phyloP scores from a whole-genome alignment of 148 eudicot genomes.

The Silene uniflora region DNA sequence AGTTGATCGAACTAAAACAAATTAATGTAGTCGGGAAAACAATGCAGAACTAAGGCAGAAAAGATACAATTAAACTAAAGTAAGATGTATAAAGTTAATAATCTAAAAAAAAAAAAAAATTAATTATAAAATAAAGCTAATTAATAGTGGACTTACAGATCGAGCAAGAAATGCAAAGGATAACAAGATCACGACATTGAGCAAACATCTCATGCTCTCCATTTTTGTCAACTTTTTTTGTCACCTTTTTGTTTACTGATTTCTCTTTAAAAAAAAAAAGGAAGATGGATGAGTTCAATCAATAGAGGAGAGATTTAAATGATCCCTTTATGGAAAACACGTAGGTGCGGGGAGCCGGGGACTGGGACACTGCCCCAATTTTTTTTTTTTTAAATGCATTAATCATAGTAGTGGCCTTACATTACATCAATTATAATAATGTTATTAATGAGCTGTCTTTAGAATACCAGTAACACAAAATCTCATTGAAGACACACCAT shows the following conservation, averaged over 20 bases:
- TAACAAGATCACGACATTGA: background rate
- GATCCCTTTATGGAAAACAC: background rate
- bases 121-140: too few species aligned
- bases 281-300: background rate
- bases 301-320: background rate
- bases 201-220: constrained; percentile 2
- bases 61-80: background rate
- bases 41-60: background rate
- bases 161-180: constrained; percentile 6
- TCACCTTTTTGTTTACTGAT: background rate
- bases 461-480: too few species aligned
- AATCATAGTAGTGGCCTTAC: background rate
- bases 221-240: background rate
- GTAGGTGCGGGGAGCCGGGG: background rate
- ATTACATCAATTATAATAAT: background rate
- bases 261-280: too few species aligned
- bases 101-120: too few species aligned
- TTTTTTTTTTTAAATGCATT: background rate
- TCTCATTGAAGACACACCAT: too few species aligned
- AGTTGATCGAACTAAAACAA: too few species aligned
- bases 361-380: too few species aligned
- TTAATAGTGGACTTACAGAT: background rate
- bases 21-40: background rate
- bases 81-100: background rate
- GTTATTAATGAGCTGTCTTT: too few species aligned